phyloP scores from a whole-genome alignment of 257 asterid genomes.

The Anisodus acutangulus region DNA sequence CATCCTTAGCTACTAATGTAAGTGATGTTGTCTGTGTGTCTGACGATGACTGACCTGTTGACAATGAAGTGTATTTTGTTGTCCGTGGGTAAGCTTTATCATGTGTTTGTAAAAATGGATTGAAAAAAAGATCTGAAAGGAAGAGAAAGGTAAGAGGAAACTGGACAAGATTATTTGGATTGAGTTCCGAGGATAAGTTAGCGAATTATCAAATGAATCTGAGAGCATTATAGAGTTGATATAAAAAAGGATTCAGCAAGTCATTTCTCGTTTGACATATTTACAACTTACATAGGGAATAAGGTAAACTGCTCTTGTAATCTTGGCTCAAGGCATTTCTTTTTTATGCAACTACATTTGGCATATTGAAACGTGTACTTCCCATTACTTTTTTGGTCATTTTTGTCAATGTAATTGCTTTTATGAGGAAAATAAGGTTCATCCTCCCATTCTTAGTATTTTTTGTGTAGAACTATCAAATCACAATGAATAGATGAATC shows the following conservation, averaged over 20 bases:
- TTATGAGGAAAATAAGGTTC: too few relatives aligned
- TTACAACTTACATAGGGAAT: not conserved
- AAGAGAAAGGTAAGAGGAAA: conserved; percentile 13
- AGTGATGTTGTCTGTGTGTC: conserved; percentile 66
- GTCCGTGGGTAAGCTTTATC: not conserved
- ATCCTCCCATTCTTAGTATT: too few relatives aligned
- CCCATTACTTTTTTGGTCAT: too few relatives aligned
- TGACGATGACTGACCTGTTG: conserved; percentile 55
- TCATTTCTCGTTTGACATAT: not conserved
- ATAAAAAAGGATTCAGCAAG: not conserved
- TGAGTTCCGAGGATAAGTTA: not conserved
- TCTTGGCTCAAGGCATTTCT: not conserved
- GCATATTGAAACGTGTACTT: too few relatives aligned
- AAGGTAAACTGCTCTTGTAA: not conserved
- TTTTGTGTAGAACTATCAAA: too few relatives aligned
- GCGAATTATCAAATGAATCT: not conserved
- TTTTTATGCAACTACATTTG: too few relatives aligned
- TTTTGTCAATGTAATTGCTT: too few relatives aligned
- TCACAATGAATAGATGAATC: too few relatives aligned
- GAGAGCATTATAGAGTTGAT: too few relatives aligned
- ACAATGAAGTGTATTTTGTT: not conserved
- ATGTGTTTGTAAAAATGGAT: conserved; percentile 18
- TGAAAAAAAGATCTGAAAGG: not conserved
- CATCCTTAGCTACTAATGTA: conserved; percentile 40
- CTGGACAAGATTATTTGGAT: not conserved